Base-by-base conservation (phyloP, 345 rosid genomes). In the Eutrema yunnanense region DNA sequence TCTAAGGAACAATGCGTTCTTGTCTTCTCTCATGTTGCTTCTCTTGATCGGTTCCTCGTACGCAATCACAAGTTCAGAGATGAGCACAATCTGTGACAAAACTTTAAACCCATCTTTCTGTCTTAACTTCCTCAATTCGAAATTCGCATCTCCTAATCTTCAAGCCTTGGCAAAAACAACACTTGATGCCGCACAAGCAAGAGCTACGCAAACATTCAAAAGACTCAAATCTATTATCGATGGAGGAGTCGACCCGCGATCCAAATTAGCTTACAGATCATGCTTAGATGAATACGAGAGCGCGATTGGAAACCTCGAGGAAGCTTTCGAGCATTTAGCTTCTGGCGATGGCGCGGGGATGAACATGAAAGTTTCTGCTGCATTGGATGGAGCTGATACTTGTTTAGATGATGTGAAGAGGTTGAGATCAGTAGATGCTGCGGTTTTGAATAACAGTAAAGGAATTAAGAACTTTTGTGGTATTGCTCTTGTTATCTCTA, bases 391-490 rank as follows among this genome's bases (percentile, higher is more conserved):
- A 37, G 75, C 80, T 62, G 71, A 69, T 56, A 3, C 61, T 55
- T 76, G 80, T 56, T 59, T 76, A 32, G 80, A 76, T 63, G 60
- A 76, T 63, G 66, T 70, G 0, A 76, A 76, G 55, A 76, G 75
- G 26, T 47, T 76, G 54, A 57, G 50, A 32, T 74, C 78, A 9
- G 61, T 70, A 7, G 75, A 76, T 76, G 40, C 32, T 70, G 32
- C 61, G 3, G 80, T 76, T 63, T 29, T 41, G 37, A 64, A 76
- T 56, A 76, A 69, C 26, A 63, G 67, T 40, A 49, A 76, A 34
- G 40, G 11, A 37, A 62, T 76, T 62, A 69, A 62, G 59, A 76
- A 76, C 38, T 50, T 76, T 47, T 69, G 74, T 76, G 79, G 79
- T 30, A 63, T 69, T 53, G 65, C 71, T 55, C 79, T 76, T 62